A percentile compares a stretch with the other conserved stretches of the same genome.
Evolutionary conservation across 2,329 filamentous ascomycete species (phyloP).

Genomic region (Penicillium hesseltinei): DNA sequence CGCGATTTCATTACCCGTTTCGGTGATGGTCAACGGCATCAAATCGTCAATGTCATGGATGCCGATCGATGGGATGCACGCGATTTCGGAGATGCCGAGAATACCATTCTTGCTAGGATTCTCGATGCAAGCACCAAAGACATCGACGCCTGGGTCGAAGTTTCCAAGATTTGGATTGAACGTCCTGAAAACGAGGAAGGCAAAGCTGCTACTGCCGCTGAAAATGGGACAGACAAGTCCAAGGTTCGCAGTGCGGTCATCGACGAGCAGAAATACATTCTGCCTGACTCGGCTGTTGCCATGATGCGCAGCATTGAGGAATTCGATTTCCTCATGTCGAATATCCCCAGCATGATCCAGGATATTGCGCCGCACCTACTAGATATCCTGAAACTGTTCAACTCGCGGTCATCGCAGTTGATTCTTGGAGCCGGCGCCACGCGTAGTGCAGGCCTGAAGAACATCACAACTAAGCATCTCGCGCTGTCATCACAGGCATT

Average conservation of each 20-base stretch:
- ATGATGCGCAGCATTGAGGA: slow-evolving; percentile 78
- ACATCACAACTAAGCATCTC: slow-evolving; percentile 94
- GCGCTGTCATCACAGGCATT: slow-evolving; percentile 87
- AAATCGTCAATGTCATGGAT: slow-evolving; percentile 58
- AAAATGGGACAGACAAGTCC: slow-evolving; percentile 52
- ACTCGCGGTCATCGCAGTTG: slow-evolving; percentile 92
- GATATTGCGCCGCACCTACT: slow-evolving; percentile 78
- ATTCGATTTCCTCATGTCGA: slow-evolving; percentile 77
- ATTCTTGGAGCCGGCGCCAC: slow-evolving; percentile 94
- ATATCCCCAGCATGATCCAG: slow-evolving; percentile 83
- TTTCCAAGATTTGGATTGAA: slow-evolving; percentile 52
- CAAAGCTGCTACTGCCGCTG: slow-evolving; percentile 33
- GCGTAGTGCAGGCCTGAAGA: slow-evolving; percentile 81
- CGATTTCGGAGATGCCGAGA: slow-evolving; percentile 58
- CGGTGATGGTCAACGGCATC: slow-evolving; percentile 57
- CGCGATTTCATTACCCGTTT: slow-evolving; percentile 60
- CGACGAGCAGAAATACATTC: slow-evolving; percentile 79
- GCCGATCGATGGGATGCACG: slow-evolving; percentile 64
- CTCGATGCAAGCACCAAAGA: slow-evolving; percentile 59
- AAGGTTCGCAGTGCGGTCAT: slow-evolving; percentile 72
- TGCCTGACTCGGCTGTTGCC: slow-evolving; percentile 78
- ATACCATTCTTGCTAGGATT: slow-evolving; percentile 53
- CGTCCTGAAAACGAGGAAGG: slow-evolving; percentile 22
- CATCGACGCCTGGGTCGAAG: slow-evolving; percentile 54
- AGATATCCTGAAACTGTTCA: slow-evolving; percentile 88